Evolutionary conservation across 1,139 yeast species (phyloP).

Genomic region (Hanseniaspora uvarum): DNA sequence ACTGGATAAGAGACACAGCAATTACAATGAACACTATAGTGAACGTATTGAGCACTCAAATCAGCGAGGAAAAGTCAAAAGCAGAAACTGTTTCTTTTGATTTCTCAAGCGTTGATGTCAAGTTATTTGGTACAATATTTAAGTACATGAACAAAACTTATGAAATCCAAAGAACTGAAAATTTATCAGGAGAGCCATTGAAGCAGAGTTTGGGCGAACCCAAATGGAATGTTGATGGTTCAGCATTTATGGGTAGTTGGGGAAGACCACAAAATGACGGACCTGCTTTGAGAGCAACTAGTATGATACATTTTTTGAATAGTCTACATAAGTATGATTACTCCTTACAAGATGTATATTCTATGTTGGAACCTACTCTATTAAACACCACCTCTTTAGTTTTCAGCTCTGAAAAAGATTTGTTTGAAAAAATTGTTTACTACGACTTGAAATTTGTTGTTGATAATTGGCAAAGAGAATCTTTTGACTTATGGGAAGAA

Average conservation of each 20-base stretch:
- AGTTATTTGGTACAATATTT: constrained; percentile 23
- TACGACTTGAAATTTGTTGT: constrained; percentile 63
- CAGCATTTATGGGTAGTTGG: constrained; percentile 59
- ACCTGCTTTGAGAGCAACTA: constrained; percentile 68
- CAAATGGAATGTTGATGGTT: constrained; percentile 58
- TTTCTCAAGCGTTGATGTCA: constrained; percentile 1
- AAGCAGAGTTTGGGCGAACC: constrained; percentile 73
- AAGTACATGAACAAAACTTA: constrained; percentile 52
- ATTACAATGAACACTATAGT: constrained; percentile 62
- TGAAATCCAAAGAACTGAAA: constrained; percentile 52
- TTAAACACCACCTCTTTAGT: constrained; percentile 17
- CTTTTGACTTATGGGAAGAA: constrained; percentile 95
- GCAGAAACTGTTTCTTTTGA: constrained; percentile 19
- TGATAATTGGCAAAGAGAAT: constrained; percentile 50
- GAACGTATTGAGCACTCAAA: not conserved
- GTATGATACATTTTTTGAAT: constrained; percentile 50
- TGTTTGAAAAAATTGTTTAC: constrained; percentile 47
- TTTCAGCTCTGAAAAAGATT: constrained; percentile 24
- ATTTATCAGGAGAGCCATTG: constrained; percentile 57
- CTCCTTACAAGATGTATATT: constrained; percentile 25
- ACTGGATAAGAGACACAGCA: constrained; percentile 89
- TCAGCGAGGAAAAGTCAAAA: constrained; percentile 15
- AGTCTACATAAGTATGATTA: constrained; percentile 33
- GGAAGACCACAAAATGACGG: constrained; percentile 97
- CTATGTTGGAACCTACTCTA: constrained; percentile 19